These are phyloP conservation scores for Phialemoniopsis sp. DNA, from an alignment of 2,329 filamentous ascomycete species.

Conservation along the genomic window DNA sequence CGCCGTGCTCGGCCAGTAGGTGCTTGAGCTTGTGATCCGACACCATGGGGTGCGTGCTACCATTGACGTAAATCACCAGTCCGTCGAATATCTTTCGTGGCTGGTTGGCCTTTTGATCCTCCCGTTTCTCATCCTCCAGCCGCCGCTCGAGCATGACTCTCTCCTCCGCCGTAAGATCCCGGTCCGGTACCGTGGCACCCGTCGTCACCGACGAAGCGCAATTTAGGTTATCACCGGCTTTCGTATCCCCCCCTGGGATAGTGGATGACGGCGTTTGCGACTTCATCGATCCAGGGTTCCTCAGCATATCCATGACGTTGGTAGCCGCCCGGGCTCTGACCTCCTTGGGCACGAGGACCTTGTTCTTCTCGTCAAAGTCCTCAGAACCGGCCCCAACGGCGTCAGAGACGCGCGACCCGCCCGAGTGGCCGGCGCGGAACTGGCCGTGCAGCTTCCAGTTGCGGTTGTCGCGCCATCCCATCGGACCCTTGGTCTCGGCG, in stretches of 20 bases:
- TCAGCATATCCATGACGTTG: conserved; percentile 52
- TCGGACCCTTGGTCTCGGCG: conserved; percentile 61
- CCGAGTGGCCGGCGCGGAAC: conserved; percentile 53
- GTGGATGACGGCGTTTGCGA: conserved; percentile 1
- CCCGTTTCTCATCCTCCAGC: not conserved
- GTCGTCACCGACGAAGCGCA: not conserved
- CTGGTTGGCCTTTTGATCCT: conserved; percentile 6
- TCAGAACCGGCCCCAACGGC: conserved; percentile 61
- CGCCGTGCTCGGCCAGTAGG: conserved; percentile 71
- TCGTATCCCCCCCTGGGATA: not conserved
- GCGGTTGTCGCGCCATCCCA: conserved; percentile 69
- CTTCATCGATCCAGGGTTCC: conserved; percentile 38
- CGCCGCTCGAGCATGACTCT: not conserved
- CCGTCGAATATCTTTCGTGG: conserved; percentile 57
- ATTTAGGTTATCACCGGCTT: not conserved
- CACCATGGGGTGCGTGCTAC: conserved; percentile 74
- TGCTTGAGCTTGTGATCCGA: conserved; percentile 86
- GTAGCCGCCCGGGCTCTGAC: conserved; percentile 29
- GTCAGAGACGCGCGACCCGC: conserved; percentile 59
- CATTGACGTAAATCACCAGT: conserved; percentile 80
- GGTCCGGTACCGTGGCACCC: not conserved
- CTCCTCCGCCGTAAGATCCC: not conserved
- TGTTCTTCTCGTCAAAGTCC: conserved; percentile 42
- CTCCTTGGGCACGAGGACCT: conserved; percentile 37
- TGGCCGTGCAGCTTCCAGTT: conserved; percentile 67